Evolutionary conservation across 2,329 filamentous ascomycete species (phyloP).

Genomic region (Fusarium sp.): DNA sequence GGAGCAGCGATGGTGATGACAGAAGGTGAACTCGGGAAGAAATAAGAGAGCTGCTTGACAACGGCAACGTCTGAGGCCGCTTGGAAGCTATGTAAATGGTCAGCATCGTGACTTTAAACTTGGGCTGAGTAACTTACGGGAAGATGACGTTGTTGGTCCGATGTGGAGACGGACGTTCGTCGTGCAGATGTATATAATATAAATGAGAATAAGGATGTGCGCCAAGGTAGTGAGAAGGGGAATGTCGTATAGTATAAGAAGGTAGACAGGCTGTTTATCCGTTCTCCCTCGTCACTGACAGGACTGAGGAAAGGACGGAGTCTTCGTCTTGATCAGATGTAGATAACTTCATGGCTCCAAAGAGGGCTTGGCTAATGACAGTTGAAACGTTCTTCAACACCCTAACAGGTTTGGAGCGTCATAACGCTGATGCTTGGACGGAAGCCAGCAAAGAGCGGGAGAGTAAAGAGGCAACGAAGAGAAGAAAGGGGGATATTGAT

Average conservation of each 20-base stretch:
- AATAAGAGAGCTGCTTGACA: not conserved
- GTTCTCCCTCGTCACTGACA: not conserved
- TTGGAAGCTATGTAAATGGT: not conserved
- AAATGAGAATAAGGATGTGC: not conserved
- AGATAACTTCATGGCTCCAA: not conserved
- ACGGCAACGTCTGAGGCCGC: not conserved
- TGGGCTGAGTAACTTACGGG: not conserved
- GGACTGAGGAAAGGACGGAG: not conserved
- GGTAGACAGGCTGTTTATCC: accelerated
- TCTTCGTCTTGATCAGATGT: not conserved
- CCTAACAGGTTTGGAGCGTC: not conserved
- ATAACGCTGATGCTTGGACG: not conserved
- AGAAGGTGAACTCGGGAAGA: not conserved
- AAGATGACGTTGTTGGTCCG: not conserved
- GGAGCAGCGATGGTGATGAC: not conserved
- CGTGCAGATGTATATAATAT: not conserved
- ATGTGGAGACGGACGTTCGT: not conserved
- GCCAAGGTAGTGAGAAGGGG: not conserved
- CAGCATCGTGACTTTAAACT: not conserved
- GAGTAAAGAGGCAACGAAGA: not conserved
- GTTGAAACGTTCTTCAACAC: not conserved
- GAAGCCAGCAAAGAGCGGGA: not conserved
- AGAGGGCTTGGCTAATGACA: not conserved
- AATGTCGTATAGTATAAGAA: not conserved
- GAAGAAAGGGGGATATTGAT: not conserved